Evolutionary conservation across 208 protist species (phyloP), one percentile per base, ranked within the genome.

Genomic region (Trypanosoma lewisi): DNA sequence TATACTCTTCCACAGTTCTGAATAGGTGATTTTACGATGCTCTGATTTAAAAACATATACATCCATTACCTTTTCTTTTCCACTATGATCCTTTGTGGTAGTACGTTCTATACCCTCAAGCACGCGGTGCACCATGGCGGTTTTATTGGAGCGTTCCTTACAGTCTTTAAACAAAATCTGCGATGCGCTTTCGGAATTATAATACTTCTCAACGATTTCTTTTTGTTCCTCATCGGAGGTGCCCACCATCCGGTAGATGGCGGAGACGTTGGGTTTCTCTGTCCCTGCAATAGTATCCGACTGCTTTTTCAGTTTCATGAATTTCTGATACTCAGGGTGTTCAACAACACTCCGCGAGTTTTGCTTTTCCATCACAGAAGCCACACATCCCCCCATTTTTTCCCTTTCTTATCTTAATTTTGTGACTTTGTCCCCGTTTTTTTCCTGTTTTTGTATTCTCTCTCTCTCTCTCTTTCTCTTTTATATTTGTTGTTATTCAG

Each of bases 221-320:
- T 78, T 51, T 47, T 86, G 72, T 41, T 85, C 73, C 11, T 77
- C 75, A 17, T 82, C 61, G 33, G 65, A 70, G 0, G 67, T 82
- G 16, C 80, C 84, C 14, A 67, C 53, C 78, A 88, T 89, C 63
- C 80, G 78, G 53, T 90, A 93, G 36, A 89, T 85, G 16, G 70
- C 28, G 1, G 86, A 90, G 47, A 65, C 75, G 53, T 82, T 67
- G 4, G 19, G 51, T 23, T 16, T 50, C 36, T 80, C 80, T 5
- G 70, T 88, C 21, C 69, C 78, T 19, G 63, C 57, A 45, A 86
- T 66, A 12, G 75, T 44, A 16, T 69, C 23, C 21, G 65, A 41
- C 56, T 89, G 79, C 1, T 69, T 58, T 37, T 73, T 75, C 41
- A 87, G 83, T 51, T 30, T 3, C 41, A 19, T 57, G 56, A 80